Evolutionary conservation across 495 filamentous ascomycete genomes (phyloP), one percentile per base, ranked within the genome.

Genomic region (Pyronema omphalodes): DNA sequence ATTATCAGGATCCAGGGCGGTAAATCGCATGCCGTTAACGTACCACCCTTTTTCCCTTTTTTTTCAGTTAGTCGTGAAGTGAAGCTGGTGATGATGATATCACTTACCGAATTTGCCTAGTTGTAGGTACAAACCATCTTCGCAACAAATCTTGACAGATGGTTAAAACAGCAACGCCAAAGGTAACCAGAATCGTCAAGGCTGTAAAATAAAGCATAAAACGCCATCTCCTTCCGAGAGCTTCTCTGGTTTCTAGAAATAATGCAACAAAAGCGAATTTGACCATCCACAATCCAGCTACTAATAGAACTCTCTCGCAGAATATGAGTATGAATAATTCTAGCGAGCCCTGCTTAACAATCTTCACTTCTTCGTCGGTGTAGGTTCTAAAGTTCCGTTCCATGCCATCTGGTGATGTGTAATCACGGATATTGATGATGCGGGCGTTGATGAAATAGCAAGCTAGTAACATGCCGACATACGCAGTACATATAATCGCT

Each of bases 1-100:
- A 19, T 40, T 39, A 3, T 7, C 6, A 7, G 37, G n/a, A 1
- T 39, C 33, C 3, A 52, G 50, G 9, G 37, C 11, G 33, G 41
- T 34, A 12, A 52, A 52, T 34, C 50, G 50, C 34, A 43, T 43
- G 50, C 50, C 50, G 36, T 52, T 18, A 6, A 40, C 35, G 50
- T 43, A 39, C n/a, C 40, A 40, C 3, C 34, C 50, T 9, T 29
- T 29, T 5, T 36, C 47, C 8, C 47, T 50, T 23, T 11, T 23
- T 12, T 12, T 12, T 23, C 23, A 34, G 47, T 50, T 35, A 50
- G 47, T 12, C 36, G 5, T 8, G 50, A 14, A 19, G 8, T n/a
- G 36, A 19, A 29, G 50, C 3, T 18, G 36, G 36, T 14, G 48
- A 33, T n/a, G 6, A 34, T 9, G 36, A 23, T n/a, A 37, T 6